Evolutionary conservation across 78 protist genomes (phyloP).

Genomic region (Emiliania huxleyi): DNA sequence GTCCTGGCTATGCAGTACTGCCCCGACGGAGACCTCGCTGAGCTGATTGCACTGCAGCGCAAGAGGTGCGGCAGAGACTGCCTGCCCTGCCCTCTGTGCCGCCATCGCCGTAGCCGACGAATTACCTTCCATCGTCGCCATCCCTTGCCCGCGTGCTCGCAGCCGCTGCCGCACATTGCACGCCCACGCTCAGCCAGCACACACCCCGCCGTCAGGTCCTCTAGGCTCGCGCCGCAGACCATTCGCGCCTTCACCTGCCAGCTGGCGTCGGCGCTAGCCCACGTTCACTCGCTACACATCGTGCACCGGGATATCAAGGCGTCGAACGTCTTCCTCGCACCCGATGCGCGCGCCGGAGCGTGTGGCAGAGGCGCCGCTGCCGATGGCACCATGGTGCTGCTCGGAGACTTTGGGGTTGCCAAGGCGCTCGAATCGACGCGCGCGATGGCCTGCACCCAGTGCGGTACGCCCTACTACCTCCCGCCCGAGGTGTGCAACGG

Average conservation of each 20-base stretch:
- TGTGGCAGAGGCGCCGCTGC: too few relatives aligned
- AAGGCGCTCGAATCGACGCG: not conserved
- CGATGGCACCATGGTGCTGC: not conserved
- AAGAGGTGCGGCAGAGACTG: not conserved
- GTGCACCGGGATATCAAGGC: conserved; percentile 6
- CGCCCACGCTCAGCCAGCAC: not conserved
- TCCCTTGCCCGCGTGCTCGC: too few relatives aligned
- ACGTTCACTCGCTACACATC: not conserved
- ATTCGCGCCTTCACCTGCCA: not conserved
- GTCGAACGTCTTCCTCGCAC: not conserved
- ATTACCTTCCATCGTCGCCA: too few relatives aligned
- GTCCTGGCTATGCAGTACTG: not conserved
- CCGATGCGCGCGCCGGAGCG: too few relatives aligned
- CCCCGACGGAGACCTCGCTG: not conserved
- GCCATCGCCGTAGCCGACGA: too few relatives aligned
- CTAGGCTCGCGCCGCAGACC: not conserved
- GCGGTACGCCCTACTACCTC: conserved; percentile 30
- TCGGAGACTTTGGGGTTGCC: conserved; percentile 52
- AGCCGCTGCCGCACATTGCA: not conserved
- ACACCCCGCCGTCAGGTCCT: not conserved
- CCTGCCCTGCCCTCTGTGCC: too few relatives aligned
- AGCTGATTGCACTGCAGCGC: not conserved
- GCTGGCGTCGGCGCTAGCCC: not conserved
- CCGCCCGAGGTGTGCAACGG: conserved; percentile 13
- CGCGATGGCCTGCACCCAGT: conserved; percentile 32